A percentile compares a stretch with the other conserved stretches of the same genome.
Conservation (phyloP, 139 green algal species). For the Bryopsis sp. region DNA sequence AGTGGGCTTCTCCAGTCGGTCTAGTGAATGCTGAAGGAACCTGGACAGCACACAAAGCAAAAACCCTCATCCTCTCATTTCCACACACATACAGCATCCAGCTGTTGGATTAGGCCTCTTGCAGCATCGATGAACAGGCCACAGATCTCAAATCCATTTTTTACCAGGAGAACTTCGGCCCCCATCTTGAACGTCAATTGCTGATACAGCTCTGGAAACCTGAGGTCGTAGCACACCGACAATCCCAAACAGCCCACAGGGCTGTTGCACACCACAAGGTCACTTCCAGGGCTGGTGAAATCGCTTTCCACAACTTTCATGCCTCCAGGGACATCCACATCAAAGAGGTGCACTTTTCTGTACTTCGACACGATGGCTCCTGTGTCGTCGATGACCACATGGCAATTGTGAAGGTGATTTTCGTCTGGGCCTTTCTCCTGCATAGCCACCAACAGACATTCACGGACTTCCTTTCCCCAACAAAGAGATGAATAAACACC, state of each 20-base stretch:
- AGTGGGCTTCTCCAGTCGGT: slow-evolving; percentile 73
- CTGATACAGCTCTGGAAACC: slow-evolving; percentile 92
- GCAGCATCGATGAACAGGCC: not conserved
- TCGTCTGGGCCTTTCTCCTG: slow-evolving; percentile 51
- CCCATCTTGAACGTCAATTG: slow-evolving; percentile 55
- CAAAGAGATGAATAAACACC: not conserved
- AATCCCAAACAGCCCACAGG: slow-evolving; percentile 73
- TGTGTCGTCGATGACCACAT: slow-evolving; percentile 66
- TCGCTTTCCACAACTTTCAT: not conserved
- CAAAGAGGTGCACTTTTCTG: slow-evolving; percentile 29
- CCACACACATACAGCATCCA: no score
- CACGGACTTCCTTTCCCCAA: no score
- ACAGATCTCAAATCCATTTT: slow-evolving; percentile 25
- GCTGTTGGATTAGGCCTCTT: no score
- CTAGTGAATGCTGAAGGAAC: not conserved
- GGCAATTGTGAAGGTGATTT: slow-evolving; percentile 73
- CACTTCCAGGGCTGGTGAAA: slow-evolving; percentile 9
- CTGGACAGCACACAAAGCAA: slow-evolving; percentile 25
- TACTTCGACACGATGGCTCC: slow-evolving; percentile 51
- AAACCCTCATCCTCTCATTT: no score
- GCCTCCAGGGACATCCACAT: not conserved
- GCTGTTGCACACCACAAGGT: slow-evolving; percentile 62
- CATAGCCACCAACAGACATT: slow-evolving; percentile 12
- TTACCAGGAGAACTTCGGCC: slow-evolving; percentile 62
- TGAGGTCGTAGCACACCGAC: slow-evolving; percentile 90